Conservation (phyloP, 2,329 filamentous ascomycete species). For the Phaeosphaeriaceae sp. region DNA sequence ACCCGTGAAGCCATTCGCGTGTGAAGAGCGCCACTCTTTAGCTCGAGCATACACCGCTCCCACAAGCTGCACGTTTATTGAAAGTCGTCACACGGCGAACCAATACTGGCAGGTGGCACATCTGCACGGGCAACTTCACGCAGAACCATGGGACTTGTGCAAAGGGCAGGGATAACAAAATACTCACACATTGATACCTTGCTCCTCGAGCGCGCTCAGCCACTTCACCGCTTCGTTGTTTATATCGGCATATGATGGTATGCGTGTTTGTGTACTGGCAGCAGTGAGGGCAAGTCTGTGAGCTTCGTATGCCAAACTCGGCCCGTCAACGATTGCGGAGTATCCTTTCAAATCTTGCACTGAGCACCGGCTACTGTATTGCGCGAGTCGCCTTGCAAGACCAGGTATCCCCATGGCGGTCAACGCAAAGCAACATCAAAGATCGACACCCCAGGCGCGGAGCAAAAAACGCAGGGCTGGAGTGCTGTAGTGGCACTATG, state of each 20-base stretch:
- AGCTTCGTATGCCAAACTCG: slow-evolving; percentile 77
- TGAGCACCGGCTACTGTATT: slow-evolving; percentile 36
- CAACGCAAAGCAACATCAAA: not conserved
- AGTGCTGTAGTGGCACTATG: not conserved
- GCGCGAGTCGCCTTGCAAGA: slow-evolving; percentile 38
- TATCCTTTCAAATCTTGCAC: slow-evolving; percentile 31
- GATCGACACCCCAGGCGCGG: not conserved
- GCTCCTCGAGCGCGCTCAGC: slow-evolving; percentile 65
- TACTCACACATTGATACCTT: slow-evolving; percentile 69
- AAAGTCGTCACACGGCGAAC: not conserved
- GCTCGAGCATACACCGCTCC: not conserved
- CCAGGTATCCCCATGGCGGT: slow-evolving; percentile 45
- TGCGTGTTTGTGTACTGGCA: slow-evolving; percentile 30
- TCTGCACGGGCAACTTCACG: not conserved
- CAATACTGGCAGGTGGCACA: not conserved
- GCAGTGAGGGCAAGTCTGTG: slow-evolving; percentile 57
- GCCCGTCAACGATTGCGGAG: slow-evolving; percentile 72
- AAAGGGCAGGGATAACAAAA: not conserved
- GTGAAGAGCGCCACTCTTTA: not conserved
- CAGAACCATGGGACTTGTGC: not conserved
- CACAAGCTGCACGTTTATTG: not conserved
- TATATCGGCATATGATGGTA: slow-evolving; percentile 65
- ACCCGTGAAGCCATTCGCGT: not conserved
- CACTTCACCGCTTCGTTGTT: slow-evolving; percentile 62
- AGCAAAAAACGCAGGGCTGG: not conserved